Conservation (phyloP, 2,329 filamentous ascomycete genomes). For the Kalmusia sp. region DNA sequence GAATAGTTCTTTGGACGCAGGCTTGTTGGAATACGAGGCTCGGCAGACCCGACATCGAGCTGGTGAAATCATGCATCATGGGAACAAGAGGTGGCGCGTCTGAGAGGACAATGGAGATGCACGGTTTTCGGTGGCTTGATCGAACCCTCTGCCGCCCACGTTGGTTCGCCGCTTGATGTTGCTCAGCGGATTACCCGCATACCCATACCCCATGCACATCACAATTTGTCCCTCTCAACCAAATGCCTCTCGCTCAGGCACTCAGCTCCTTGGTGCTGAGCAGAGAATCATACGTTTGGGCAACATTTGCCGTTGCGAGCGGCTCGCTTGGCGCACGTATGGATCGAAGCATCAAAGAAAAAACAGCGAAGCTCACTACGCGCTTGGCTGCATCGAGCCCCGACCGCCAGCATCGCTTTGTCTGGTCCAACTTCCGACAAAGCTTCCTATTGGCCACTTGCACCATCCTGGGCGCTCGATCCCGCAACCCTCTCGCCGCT, state of each 20-base stretch:
- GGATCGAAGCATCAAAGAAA: constrained; percentile 5
- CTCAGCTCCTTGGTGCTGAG: too few relatives aligned
- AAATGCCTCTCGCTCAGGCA: too few relatives aligned
- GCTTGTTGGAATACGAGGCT: background rate
- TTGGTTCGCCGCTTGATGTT: background rate
- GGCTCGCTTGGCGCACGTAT: constrained; percentile 23
- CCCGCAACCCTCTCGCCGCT: constrained; percentile 22
- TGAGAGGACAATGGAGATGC: background rate
- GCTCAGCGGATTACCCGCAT: background rate
- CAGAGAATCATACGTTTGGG: background rate
- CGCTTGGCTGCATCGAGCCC: constrained; percentile 18
- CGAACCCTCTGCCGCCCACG: background rate
- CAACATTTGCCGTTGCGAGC: background rate
- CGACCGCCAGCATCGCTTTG: constrained; percentile 1
- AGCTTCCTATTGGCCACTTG: constrained; percentile 21
- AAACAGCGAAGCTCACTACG: constrained; percentile 1
- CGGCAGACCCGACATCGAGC: too few relatives aligned
- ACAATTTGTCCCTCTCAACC: background rate
- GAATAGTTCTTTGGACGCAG: too few relatives aligned
- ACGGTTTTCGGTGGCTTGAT: background rate
- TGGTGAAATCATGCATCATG: constrained; percentile 2
- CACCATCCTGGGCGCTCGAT: constrained; percentile 1
- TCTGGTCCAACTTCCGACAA: constrained; percentile 14
- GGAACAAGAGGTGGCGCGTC: background rate
- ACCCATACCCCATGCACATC: background rate